A percentile compares a stretch with the other conserved stretches of the same genome.
Conservation (phyloP, 306 rosid genomes). For the Erythrophleum fordii region DNA sequence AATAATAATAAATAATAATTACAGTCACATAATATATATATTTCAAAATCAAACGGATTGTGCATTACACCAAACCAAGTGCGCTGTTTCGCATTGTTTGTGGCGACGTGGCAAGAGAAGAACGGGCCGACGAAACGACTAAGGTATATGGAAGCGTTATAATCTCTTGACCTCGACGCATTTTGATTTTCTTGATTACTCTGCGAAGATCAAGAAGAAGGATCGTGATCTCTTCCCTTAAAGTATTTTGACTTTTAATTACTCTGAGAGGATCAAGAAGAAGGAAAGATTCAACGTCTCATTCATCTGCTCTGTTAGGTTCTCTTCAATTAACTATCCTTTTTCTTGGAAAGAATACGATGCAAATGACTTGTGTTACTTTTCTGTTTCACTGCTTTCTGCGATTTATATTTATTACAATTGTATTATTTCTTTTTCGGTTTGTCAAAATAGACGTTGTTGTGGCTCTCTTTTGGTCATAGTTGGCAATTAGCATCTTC, state of each 20-base stretch:
- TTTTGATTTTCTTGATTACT: background rate
- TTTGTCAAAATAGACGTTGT: background rate
- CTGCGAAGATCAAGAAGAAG: background rate
- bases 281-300: conserved; percentile 22
- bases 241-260: conserved; percentile 3
- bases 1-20: no score
- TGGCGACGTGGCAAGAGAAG: no score
- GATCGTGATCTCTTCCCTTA: background rate
- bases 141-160: background rate
- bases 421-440: background rate
- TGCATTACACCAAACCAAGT: no score
- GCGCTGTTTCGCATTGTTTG: no score
- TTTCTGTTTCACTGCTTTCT: conserved; percentile 2
- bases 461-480: background rate
- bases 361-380: background rate
- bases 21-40: no score
- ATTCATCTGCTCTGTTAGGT: background rate
- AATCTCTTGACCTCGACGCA: background rate
- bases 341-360: background rate
- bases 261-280: conserved; percentile 11
- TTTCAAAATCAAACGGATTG: no score
- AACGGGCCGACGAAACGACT: no score
- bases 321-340: background rate
- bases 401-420: background rate
- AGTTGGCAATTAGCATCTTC: background rate